Percentiles rank a stretch among this genome's conserved stretches.
Evolutionary conservation across 495 filamentous ascomycete species (phyloP).

Genomic region (Penicillium salamii): DNA sequence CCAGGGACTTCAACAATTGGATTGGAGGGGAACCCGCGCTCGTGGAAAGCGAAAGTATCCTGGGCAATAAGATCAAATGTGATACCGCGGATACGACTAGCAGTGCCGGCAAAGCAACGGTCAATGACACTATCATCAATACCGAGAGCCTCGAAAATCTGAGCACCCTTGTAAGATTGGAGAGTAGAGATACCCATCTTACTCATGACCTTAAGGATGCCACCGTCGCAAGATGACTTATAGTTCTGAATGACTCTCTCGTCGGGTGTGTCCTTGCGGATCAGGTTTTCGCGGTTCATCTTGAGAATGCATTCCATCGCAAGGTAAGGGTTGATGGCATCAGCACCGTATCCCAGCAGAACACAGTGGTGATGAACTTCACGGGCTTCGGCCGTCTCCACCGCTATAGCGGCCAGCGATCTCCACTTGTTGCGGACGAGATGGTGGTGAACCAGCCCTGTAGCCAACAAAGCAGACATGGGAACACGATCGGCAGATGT

Average conservation of each 20-base stretch:
- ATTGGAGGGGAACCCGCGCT: conserved; percentile 88
- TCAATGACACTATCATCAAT: conserved; percentile 95
- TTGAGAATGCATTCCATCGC: conserved; percentile 98
- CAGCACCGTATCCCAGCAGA: conserved; percentile 90
- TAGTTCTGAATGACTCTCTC: conserved; percentile 93
- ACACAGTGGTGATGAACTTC: conserved; percentile 99
- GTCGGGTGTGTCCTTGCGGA: conserved; percentile 83
- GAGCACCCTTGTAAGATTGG: conserved; percentile 97
- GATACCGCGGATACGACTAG: conserved; percentile 91
- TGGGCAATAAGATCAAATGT: conserved; percentile 95
- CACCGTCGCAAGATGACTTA: conserved; percentile 95
- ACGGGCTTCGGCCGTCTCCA: conserved; percentile 95
- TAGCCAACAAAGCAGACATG: conserved; percentile 85
- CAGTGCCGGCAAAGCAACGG: conserved; percentile 93
- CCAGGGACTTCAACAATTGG: conserved; percentile 76
- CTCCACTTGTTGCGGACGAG: conserved; percentile 97
- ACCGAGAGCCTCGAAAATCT: conserved; percentile 99
- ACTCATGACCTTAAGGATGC: conserved; percentile 99
- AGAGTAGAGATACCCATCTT: conserved; percentile 99
- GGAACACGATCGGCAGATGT: conserved; percentile 81
- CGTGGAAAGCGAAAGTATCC: conserved; percentile 95
- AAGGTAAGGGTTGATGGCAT: conserved; percentile 96
- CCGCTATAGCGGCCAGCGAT: conserved; percentile 79
- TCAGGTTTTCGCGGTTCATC: conserved; percentile 93
- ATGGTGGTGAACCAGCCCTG: conserved; percentile 95